Percentiles rank a stretch among this genome's conserved stretches.
phyloP scores from a whole-genome alignment of 495 filamentous ascomycete genomes.

The Margaritispora aquatica region DNA sequence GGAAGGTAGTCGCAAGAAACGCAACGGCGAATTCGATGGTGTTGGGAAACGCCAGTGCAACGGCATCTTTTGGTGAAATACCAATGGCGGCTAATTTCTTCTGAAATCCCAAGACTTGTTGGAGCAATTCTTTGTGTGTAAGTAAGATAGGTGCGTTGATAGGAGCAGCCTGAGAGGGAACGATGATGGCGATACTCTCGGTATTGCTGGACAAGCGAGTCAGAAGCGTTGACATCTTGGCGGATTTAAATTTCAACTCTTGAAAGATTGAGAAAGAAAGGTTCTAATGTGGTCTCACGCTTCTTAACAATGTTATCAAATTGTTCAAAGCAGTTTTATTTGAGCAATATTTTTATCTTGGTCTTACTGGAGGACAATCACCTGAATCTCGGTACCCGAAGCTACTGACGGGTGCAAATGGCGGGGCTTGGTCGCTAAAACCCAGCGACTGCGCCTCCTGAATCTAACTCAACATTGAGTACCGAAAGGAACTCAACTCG shows the following conservation, averaged over 20 bases:
- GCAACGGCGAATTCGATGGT: constrained; percentile 73
- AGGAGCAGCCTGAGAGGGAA: constrained; percentile 50
- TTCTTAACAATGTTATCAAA: background rate
- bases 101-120: constrained; percentile 58
- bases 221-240: background rate
- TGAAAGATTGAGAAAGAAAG: background rate
- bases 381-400: background rate
- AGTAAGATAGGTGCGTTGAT: constrained; percentile 34
- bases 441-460: background rate
- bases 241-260: background rate
- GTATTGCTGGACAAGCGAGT: background rate
- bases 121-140: constrained; percentile 52
- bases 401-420: background rate
- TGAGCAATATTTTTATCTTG: background rate
- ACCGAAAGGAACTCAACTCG: background rate
- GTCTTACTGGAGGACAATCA: background rate
- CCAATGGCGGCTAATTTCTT: constrained; percentile 61
- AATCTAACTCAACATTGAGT: background rate
- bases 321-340: background rate
- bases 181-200: constrained; percentile 47
- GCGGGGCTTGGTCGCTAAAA: background rate
- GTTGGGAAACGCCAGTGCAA: constrained; percentile 72
- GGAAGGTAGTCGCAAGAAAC: constrained; percentile 68
- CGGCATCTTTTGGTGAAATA: constrained; percentile 51
- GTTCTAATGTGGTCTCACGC: background rate